Evolutionary conservation across 768 basidiomycete genomes (phyloP), one percentile per base, ranked within the genome.

Genomic region (Agrocybe praecox): DNA sequence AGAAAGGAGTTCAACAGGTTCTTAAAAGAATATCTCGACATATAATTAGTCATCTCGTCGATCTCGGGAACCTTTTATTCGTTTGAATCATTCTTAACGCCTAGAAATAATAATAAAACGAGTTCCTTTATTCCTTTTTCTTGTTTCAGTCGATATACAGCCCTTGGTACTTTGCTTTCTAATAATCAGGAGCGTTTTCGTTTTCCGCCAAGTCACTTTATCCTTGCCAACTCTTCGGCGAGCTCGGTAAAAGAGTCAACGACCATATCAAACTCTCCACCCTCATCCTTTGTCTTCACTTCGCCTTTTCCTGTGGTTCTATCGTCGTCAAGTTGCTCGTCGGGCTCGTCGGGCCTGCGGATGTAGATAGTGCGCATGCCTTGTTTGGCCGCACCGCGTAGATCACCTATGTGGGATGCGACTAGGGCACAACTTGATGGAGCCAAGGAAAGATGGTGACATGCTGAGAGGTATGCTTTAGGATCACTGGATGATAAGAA

Each of bases 331-430:
- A 40, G 36, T 14, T n/a, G 24, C 7, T 57, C 60, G 2, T 32
- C 56, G 47, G 84, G 82, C 57, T 87, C 84, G 0, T 72, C 70
- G 0, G 73, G 69, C 2, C 86, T 76, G 0, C 75, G 80, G 0
- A 89, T 73, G 53, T 87, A 89, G 1, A 89, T 69, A 0, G 86
- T 84, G 60, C 75, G 79, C 72, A 88, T 72, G 0, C 88, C 88
- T 3, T 75, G 69, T 0, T 60, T 65, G 1, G 76, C 78, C 0
- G 87, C 86, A 0, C 74, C 83, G 1, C 75, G 75, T 12, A 87
- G 73, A 62, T 89, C 88, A 55, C 70, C 74, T 2, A 74, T 73
- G 68, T 89, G 88, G 7, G 86, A 76, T 0, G 87, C 87, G 11
- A 89, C 87, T 81, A 89, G 82, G 1, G 83, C 86, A 32, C 80